Base-by-base conservation (phyloP, 257 asterid species). In the Thymus mandschuricus region DNA sequence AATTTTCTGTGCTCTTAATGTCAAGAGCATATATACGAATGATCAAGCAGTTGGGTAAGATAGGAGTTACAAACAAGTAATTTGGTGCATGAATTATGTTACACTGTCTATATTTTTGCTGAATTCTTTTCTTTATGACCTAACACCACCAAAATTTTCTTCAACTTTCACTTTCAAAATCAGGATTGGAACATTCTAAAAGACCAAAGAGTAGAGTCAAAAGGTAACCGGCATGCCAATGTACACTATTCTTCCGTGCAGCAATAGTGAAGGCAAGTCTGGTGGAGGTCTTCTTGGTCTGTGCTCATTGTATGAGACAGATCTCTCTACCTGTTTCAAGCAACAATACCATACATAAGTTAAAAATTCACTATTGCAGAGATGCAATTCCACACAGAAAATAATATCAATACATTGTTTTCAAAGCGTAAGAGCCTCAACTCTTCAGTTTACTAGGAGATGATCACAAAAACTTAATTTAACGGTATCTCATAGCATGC, bases 141-240 rank as follows among this genome's bases (percentile, higher is more conserved):
- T 21, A 40, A 58, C 35, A 60, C 33, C 15, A 48, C 4, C 41
- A 34, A 60, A 10, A 15, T 27, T 71, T 70, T 29, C 41, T 71
- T 21, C 21, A 21, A 21, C 21, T 21, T 71, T 48, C n/a, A 59
- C 63, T 11, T 11, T 28, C 33, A 9, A 40, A 63, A n/a, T 44
- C 10, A 27, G 40, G 48, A n/a, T 30, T 41, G 50, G 29, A 48
- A 63, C 40, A 72, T 3, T 9, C 65, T 30, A 41, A 31, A 34
- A 43, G 69, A 51, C 31, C 51, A 29, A 51, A 10, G 54, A 50
- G 33, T 68, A 65, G 58, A 34, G 60, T 27, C 21, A 71, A 62
- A 60, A 51, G 70, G 82, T 48, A 76, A 93, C 98, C 71, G 98
- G 97, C 96, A 91, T 91, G 76, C 97, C 97, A 85, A 93, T 91